A percentile compares a stretch with the other conserved stretches of the same genome.
These are phyloP conservation scores for Tardiomyces digboiensis DNA, from an alignment of 1,139 yeast genomes.

Conservation along the genomic window DNA sequence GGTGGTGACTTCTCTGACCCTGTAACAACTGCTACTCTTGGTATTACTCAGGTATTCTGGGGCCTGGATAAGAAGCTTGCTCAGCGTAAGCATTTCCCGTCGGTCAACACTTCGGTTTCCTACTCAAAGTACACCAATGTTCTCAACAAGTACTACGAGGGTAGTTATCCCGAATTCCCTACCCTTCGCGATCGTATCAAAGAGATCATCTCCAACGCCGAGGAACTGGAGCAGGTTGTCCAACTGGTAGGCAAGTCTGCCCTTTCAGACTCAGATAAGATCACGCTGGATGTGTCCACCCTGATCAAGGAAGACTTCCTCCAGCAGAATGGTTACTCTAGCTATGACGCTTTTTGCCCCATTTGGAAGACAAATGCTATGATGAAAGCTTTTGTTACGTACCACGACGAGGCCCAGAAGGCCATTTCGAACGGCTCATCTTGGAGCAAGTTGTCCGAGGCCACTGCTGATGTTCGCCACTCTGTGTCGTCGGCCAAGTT, in stretches of 20 bases:
- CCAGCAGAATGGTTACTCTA: constrained; percentile 98
- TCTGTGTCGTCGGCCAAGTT: constrained; percentile 91
- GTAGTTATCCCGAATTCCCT: constrained; percentile 87
- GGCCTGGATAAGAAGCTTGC: constrained; percentile 98
- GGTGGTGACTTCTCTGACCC: constrained; percentile 99
- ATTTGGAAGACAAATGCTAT: constrained; percentile 97
- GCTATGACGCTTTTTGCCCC: constrained; percentile 98
- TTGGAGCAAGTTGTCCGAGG: constrained; percentile 88
- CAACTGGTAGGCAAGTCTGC: constrained; percentile 99
- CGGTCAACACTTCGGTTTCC: constrained; percentile 90
- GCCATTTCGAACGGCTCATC: constrained; percentile 90
- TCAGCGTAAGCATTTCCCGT: constrained; percentile 99
- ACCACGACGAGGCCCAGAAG: constrained; percentile 96
- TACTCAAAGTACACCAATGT: constrained; percentile 93
- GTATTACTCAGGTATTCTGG: constrained; percentile 99
- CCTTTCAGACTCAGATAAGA: constrained; percentile 90
- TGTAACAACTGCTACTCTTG: constrained; percentile 94
- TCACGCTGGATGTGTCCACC: constrained; percentile 85
- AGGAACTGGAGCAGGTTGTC: constrained; percentile 97
- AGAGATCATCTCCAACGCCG: constrained; percentile 93
- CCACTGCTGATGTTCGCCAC: constrained; percentile 86
- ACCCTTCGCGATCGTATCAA: constrained; percentile 79
- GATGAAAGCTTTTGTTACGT: constrained; percentile 91
- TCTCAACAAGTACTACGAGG: constrained; percentile 76
- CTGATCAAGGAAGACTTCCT: constrained; percentile 95